A percentile compares a stretch with the other conserved stretches of the same genome.
Conservation (phyloP, 1,139 yeast species). For the Geotrichum aggregatum region DNA sequence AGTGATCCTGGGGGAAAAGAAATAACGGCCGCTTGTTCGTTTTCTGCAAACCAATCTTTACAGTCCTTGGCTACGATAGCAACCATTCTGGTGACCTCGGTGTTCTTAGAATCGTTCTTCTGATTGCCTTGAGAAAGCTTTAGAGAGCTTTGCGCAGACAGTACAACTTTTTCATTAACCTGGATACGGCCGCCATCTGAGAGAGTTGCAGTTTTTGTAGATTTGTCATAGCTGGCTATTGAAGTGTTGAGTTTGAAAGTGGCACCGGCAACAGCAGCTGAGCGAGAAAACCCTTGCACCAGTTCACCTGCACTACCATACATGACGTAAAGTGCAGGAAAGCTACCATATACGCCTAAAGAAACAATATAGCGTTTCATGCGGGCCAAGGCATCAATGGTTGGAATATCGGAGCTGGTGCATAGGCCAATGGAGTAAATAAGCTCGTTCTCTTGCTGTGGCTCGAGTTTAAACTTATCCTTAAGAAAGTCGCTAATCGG, state of each 20-base stretch:
- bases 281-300: constrained; percentile 93
- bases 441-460: constrained; percentile 74
- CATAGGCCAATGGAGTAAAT: constrained; percentile 83
- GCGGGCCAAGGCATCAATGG: constrained; percentile 72
- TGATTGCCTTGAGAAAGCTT: constrained; percentile 50
- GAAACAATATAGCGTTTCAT: constrained; percentile 79
- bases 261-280: constrained; percentile 98
- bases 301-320: constrained; percentile 96
- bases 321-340: constrained; percentile 87
- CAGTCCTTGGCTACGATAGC: constrained; percentile 85
- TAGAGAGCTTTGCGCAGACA: constrained; percentile 23
- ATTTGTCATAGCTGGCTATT: constrained; percentile 60
- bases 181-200: constrained; percentile 71
- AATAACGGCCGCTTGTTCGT: constrained; percentile 78
- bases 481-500: constrained; percentile 58
- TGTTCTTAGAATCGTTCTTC: constrained; percentile 39
- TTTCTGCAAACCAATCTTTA: constrained; percentile 83
- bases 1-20: constrained; percentile 91
- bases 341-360: constrained; percentile 89
- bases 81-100: constrained; percentile 61
- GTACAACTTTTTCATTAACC: constrained; percentile 69
- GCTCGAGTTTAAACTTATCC: constrained; percentile 63
- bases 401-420: constrained; percentile 52
- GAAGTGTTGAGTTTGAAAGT: constrained; percentile 78
- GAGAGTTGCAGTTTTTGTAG: constrained; percentile 61